Percentiles rank a stretch among this genome's conserved stretches.
phyloP scores from a whole-genome alignment of 176 grass and related monocot genomes.

The Tuctoria greenei region DNA sequence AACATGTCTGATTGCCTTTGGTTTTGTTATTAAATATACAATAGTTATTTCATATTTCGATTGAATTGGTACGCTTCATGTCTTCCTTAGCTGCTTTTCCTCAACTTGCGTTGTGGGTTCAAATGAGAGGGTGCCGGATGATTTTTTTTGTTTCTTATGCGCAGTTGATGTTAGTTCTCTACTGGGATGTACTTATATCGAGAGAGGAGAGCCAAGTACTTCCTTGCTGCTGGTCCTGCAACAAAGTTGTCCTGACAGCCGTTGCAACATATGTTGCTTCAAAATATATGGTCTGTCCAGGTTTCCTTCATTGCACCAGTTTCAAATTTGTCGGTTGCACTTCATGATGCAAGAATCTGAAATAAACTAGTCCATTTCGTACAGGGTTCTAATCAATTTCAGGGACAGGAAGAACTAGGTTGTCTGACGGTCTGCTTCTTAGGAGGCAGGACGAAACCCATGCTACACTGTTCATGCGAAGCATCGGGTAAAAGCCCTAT shows the following conservation, averaged over 20 bases:
- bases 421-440: too few species aligned
- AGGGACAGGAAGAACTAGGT: too few species aligned
- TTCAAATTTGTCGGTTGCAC: background rate
- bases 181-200: background rate
- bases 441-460: too few species aligned
- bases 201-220: background rate
- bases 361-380: too few species aligned
- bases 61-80: constrained; percentile 24
- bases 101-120: constrained; percentile 10
- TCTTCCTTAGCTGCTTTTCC: background rate
- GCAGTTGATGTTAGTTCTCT: background rate
- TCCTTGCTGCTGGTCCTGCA: background rate
- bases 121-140: background rate
- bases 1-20: background rate
- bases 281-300: background rate
- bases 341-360: too few species aligned
- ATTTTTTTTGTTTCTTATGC: background rate
- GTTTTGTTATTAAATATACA: constrained; percentile 23
- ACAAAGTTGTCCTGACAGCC: background rate
- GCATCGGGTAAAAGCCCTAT: too few species aligned
- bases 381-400: too few species aligned
- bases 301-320: background rate
- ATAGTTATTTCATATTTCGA: constrained; percentile 9
- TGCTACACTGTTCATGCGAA: too few species aligned
- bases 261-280: background rate